Conservation (phyloP, 2,329 filamentous ascomycete species). For the Ampelomyces quisqualis region DNA sequence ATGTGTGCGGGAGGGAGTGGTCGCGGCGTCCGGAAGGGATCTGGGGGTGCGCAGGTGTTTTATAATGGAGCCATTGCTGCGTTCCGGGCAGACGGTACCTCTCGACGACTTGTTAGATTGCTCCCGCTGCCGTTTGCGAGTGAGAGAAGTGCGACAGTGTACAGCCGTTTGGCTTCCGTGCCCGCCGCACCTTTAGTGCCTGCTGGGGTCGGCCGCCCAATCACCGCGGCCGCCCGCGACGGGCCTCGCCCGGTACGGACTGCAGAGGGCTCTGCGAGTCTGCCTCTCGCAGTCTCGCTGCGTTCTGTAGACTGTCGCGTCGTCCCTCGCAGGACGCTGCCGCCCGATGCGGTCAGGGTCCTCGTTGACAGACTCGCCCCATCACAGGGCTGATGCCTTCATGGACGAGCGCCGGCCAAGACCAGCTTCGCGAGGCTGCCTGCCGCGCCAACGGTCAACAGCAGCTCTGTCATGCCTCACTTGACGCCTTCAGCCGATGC, state of each 20-base stretch:
- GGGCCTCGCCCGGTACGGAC: no score
- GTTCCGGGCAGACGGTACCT: conserved; percentile 41
- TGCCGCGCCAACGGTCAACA: background rate
- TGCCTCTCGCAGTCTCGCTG: background rate
- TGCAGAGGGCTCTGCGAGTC: no score
- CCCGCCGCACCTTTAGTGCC: background rate
- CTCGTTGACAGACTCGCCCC: conserved; percentile 7
- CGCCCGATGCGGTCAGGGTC: conserved; percentile 1
- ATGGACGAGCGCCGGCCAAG: conserved; percentile 2
- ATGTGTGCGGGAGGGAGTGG: conserved; percentile 19
- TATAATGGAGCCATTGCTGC: conserved; percentile 43
- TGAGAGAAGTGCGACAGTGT: conserved; percentile 41
- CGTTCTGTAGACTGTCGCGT: background rate
- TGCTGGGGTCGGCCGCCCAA: background rate
- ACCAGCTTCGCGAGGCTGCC: conserved; percentile 15
- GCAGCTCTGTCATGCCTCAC: conserved; percentile 15
- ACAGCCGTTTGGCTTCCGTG: conserved; percentile 37
- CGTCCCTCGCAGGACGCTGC: conserved; percentile 5
- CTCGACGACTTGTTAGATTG: conserved; percentile 44
- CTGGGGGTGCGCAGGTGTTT: conserved; percentile 40
- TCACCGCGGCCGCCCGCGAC: background rate
- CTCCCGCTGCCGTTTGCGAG: conserved; percentile 46
- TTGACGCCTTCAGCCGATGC: conserved; percentile 23
- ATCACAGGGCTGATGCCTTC: conserved; percentile 28
- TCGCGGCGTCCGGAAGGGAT: conserved; percentile 33